phyloP scores from a whole-genome alignment of 2,329 filamentous ascomycete genomes.

The Fusarium acutatum region DNA sequence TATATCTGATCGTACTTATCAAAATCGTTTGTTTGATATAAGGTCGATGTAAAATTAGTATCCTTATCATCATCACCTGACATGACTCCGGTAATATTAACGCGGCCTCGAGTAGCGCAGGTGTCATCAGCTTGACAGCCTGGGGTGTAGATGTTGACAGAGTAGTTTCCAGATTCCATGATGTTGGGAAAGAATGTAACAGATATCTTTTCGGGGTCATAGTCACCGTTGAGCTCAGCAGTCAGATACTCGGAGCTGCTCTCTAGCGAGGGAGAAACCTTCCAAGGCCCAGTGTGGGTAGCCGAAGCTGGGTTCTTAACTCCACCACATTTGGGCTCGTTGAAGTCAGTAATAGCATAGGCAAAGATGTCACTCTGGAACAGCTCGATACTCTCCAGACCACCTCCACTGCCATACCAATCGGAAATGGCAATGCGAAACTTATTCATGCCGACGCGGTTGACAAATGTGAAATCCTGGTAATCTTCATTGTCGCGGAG shows the following conservation, averaged over 20 bases:
- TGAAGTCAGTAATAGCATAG: slow-evolving; percentile 87
- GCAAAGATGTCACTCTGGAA: slow-evolving; percentile 86
- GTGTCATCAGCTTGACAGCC: slow-evolving; percentile 84
- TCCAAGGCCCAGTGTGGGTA: slow-evolving; percentile 79
- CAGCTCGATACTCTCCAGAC: slow-evolving; percentile 85
- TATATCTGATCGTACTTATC: slow-evolving; percentile 97
- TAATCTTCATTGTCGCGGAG: slow-evolving; percentile 76
- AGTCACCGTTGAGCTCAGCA: slow-evolving; percentile 65
- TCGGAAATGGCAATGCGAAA: slow-evolving; percentile 87
- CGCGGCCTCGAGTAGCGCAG: slow-evolving; percentile 78
- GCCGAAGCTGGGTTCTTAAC: slow-evolving; percentile 70
- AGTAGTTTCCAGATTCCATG: slow-evolving; percentile 89
- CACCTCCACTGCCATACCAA: slow-evolving; percentile 87
- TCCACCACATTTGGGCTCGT: slow-evolving; percentile 82
- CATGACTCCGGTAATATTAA: slow-evolving; percentile 82
- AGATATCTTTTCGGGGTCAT: slow-evolving; percentile 67
- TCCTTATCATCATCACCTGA: slow-evolving; percentile 56
- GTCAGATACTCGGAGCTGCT: slow-evolving; percentile 83
- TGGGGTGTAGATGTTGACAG: slow-evolving; percentile 89
- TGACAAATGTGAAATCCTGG: slow-evolving; percentile 94
- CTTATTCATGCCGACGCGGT: slow-evolving; percentile 83
- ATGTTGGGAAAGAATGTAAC: slow-evolving; percentile 87
- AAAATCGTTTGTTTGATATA: slow-evolving; percentile 93
- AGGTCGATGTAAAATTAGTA: slow-evolving; percentile 63
- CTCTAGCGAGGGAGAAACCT: slow-evolving; percentile 68